Evolutionary conservation across 1,284 basidiomycete genomes (phyloP), one percentile per base, ranked within the genome.

Genomic region (Ustilago tritici): DNA sequence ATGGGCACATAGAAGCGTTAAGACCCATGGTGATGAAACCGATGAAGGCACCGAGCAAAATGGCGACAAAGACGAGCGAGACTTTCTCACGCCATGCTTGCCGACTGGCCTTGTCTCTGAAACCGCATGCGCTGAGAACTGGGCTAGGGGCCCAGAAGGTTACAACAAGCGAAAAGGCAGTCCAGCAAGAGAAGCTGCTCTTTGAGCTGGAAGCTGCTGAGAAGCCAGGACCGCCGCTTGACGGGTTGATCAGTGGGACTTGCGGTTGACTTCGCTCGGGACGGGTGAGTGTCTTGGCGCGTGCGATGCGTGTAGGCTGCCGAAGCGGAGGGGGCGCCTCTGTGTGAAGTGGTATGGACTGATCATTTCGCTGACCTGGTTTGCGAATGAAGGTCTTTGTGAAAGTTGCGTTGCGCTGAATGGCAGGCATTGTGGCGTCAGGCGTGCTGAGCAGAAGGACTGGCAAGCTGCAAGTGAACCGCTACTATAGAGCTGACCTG

Each of bases 1-100:
- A 88, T 0, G 95, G 95, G 88, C 96, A 99, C 35, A 99, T 90
- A 28, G 94, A 93, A 75, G 92, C 92, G 87, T 98, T 94, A 65
- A 98, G 91, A 19, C 95, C 97, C 84, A 99, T 94, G 54, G 97
- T 99, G 68, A 93, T 90, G 87, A 98, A 99, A 10, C 93, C 96
- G 60, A 98, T 91, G 56, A 90, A 87, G 28, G 89, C 92, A 79
- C 95, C 97, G 31, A 98, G 87, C 31, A 75, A 36, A n/a, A 80
- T 50, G 15, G 84, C 81, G 23, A 83, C 36, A 53, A 79, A 71
- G 47, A 82, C 80, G 49, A 86, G 78, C 2, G 83, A 70, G 10
- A 86, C 75, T 68, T 86, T 86, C 61, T 86, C 84, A 53, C 84
- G 77, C 84, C 84, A 85, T 28, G 84, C 84, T 63, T 86, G 84